Percentiles rank a stretch among this genome's conserved stretches.
phyloP scores from a whole-genome alignment of 2,329 filamentous ascomycete species.

The Fusarium papillatum region DNA sequence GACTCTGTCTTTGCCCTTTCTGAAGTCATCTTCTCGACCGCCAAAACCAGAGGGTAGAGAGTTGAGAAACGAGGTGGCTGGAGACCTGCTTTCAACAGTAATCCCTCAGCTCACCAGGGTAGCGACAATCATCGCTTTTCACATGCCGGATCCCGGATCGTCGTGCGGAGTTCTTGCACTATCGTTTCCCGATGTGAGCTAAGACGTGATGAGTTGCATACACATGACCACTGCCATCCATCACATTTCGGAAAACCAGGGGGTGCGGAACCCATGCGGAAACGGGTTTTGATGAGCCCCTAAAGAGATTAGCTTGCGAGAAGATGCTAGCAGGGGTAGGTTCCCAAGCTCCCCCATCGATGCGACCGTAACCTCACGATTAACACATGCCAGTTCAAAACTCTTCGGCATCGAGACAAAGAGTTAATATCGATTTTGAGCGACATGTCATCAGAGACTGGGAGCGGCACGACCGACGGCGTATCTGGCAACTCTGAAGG shows the following conservation, averaged over 20 bases:
- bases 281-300: background rate
- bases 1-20: background rate
- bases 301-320: conserved; percentile 1
- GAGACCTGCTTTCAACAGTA: background rate
- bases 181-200: background rate
- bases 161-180: conserved; percentile 23
- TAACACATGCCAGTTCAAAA: background rate
- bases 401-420: background rate
- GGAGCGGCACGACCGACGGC: background rate
- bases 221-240: conserved; percentile 27
- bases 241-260: background rate
- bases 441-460: background rate
- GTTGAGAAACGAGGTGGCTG: background rate
- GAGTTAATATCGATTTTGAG: background rate
- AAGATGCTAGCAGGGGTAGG: background rate
- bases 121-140: background rate
- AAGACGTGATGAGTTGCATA: conserved; percentile 16
- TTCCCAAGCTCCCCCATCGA: background rate
- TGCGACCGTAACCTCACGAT: background rate
- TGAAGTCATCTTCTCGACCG: conserved; percentile 7
- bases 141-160: conserved; percentile 20
- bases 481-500: background rate
- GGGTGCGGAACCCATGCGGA: background rate
- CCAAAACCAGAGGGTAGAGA: background rate
- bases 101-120: background rate